Conservation (phyloP, 805 yeast species). For the Starmerella gropengiesseri region DNA sequence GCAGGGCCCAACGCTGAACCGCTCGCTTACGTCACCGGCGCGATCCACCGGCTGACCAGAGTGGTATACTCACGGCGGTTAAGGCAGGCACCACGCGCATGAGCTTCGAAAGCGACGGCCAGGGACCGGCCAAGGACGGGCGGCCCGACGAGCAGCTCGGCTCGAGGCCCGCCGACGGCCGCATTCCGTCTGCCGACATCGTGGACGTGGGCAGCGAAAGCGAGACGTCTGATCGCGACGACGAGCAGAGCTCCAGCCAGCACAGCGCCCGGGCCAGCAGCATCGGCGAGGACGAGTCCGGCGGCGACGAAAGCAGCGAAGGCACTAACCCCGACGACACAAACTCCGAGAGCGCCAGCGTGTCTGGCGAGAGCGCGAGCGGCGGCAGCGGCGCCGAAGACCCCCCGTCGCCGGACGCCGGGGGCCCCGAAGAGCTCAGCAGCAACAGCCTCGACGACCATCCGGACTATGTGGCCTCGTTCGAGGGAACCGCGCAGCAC, state of each 20-base stretch:
- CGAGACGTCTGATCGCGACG: conserved; percentile 1
- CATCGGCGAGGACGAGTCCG: neutral
- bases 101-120: conserved; percentile 9
- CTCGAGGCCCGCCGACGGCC: neutral
- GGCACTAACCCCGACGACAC: no score
- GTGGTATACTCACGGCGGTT: neutral
- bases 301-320: neutral
- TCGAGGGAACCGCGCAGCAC: neutral
- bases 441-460: neutral
- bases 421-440: neutral
- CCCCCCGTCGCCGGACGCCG: conserved; percentile 1
- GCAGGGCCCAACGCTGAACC: no score
- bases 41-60: no score
- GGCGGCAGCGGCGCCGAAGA: neutral
- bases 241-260: neutral
- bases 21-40: no score
- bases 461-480: neutral
- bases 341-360: no score
- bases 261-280: neutral
- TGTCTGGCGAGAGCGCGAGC: no score
- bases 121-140: conserved; percentile 1
- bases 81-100: conserved; percentile 4
- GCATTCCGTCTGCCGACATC: neutral
- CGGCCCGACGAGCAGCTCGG: conserved; percentile 6
- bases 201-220: conserved; percentile 5